Base-by-base conservation (phyloP, 1,139 yeast species). In the Magnusiomyces paraingens region DNA sequence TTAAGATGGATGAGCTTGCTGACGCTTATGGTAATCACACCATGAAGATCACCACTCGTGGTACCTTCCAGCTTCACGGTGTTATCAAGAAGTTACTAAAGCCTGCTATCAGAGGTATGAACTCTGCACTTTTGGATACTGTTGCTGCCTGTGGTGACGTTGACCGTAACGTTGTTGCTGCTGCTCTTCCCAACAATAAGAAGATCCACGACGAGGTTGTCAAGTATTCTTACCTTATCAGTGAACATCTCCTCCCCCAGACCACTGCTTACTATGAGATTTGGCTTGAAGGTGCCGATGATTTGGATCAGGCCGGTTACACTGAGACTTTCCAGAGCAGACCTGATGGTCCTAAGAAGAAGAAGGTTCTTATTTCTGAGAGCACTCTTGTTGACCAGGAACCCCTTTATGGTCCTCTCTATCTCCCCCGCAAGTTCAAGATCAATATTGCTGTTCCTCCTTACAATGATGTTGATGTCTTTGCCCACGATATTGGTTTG, bases 121-220 rank as follows among this genome's bases (percentile, higher is more conserved):
- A 91, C 70, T 76, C 95, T 22, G 86, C 84, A 12, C 79, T 91
- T 64, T 80, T 93, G 83, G 98, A 93, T 68, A 91, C 98, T 14
- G 80, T 93, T 57, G 98, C 96, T 59, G 99, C 98, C 1, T 91
- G 97, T 78, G 99, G 99, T 76, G 99, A 93, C 74, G 98, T 91
- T 46, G 88, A 89, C 73, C 86, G 98, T 80, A 91, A 91, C 68
- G 97, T 91, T 51, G 91, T 91, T 84, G 79, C 88, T 55, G 82
- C 94, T 58, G 96, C 96, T 12, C 76, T 89, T 50, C 97, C 98
- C 22, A 80, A 80, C 49, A 89, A 89, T 67, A 87, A 93, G 51
- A 83, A 83, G 66, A 79, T 91, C 54, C 98, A 91, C 69, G 73
- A 75, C 41, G 94, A 90, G 72, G 79, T 91, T 61, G 77, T 84